Evolutionary conservation across 495 filamentous ascomycete species (phyloP), one percentile per base, ranked within the genome.

Genomic region (Xylaria sp.): DNA sequence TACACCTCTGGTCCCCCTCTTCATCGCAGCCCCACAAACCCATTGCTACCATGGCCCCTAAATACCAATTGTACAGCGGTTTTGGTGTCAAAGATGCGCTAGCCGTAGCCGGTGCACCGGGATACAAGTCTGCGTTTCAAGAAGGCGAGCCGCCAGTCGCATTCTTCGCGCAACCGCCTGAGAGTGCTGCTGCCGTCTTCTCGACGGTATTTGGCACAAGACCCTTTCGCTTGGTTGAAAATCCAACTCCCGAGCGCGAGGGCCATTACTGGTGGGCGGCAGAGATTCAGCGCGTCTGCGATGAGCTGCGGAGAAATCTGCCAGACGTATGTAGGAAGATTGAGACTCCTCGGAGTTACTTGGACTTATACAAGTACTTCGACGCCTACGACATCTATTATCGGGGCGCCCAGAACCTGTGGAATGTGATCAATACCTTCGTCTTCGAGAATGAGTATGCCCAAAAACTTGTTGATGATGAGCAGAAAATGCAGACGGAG

Each of bases 351-450:
- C 31, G 40, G 0, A 35, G 19, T 17, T 85, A 73, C 68, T 71
- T 76, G 59, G 75, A 85, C 26, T 65, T 90, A 17, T 82, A 85
- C 69, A 61, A 82, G n/a, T 88, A 85, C 62, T 90, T 85, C 67
- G 88, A 90, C 71, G 73, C 77, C 3, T 68, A 78, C 52, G 88
- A 90, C 63, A 82, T 88, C 33, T 85, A 82, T 62, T 17, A 77
- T 35, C 68, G 83, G 19, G 82, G 85, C 6, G 76, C 81, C 0
- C 69, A 70, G 26, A 89, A 89, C 67, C 79, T 89, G 40, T 81
- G 68, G 71, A 70, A 70, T 4, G 80, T 85, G 8, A 67, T 85
- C 24, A 50, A 74, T 12, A 72, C 70, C 3, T 46, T 84, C 21
- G 52, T 63, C 46, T 73, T 75, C 17, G 73, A 83, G 74, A 83